phyloP scores from a whole-genome alignment of 2,329 filamentous ascomycete genomes.

The Aureobasidium sp. region DNA sequence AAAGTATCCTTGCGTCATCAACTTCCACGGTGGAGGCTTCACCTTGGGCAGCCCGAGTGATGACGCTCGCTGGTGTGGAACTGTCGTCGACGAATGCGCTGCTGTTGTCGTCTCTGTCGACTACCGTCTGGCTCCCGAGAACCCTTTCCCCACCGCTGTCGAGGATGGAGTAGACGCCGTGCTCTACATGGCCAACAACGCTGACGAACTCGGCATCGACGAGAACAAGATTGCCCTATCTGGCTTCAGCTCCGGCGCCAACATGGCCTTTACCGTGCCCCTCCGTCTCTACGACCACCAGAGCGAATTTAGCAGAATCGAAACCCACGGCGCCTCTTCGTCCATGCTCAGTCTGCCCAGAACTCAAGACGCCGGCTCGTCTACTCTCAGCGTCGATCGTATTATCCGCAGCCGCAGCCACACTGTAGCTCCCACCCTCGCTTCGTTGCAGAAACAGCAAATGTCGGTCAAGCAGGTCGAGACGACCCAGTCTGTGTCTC shows the following conservation, averaged over 20 bases:
- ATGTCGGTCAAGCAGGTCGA: constrained; percentile 7
- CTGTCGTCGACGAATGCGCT: constrained; percentile 45
- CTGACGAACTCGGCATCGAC: constrained; percentile 48
- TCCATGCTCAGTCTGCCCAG: constrained; percentile 13
- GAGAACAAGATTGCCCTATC: constrained; percentile 48
- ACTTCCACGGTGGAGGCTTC: constrained; percentile 58
- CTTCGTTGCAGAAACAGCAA: not conserved
- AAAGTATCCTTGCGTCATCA: constrained; percentile 49
- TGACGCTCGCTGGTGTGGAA: constrained; percentile 51
- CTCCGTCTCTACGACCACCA: constrained; percentile 46
- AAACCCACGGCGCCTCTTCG: constrained; percentile 6
- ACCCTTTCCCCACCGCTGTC: constrained; percentile 54
- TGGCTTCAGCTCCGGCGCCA: constrained; percentile 56
- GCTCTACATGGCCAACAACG: constrained; percentile 48
- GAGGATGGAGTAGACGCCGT: constrained; percentile 56
- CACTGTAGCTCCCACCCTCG: not conserved
- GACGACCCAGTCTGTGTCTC: constrained; percentile 27
- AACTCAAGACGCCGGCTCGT: constrained; percentile 12
- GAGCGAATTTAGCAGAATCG: constrained; percentile 20
- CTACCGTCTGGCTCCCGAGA: constrained; percentile 53
- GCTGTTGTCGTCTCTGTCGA: constrained; percentile 54
- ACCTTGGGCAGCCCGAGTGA: constrained; percentile 51
- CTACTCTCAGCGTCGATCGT: constrained; percentile 16
- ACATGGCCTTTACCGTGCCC: constrained; percentile 54
- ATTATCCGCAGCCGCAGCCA: constrained; percentile 14